Evolutionary conservation across 495 filamentous ascomycete genomes (phyloP).

Genomic region (Acidiella bohemica): DNA sequence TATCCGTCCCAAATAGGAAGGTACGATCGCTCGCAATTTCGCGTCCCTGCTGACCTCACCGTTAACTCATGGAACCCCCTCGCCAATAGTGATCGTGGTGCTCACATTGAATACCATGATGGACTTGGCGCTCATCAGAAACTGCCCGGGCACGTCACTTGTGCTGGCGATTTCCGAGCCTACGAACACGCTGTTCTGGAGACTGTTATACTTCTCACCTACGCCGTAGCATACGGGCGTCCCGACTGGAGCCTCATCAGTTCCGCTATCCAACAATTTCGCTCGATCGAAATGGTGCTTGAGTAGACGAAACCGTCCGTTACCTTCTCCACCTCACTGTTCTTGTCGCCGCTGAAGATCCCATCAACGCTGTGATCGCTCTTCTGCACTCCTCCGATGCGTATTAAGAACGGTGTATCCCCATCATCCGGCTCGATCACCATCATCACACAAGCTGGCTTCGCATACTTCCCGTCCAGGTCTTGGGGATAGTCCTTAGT

Average conservation of each 20-base stretch:
- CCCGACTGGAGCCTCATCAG: too few relatives aligned
- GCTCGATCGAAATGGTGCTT: neutral
- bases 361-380: neutral
- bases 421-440: conserved; percentile 8
- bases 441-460: neutral
- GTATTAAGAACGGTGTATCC: conserved; percentile 6
- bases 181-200: conserved; percentile 18
- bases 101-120: conserved; percentile 8
- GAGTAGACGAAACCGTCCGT: too few relatives aligned
- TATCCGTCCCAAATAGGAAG: too few relatives aligned
- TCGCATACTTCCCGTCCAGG: neutral
- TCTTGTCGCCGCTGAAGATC: conserved; percentile 3
- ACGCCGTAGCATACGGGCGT: conserved; percentile 9
- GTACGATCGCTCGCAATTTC: too few relatives aligned
- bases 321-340: neutral
- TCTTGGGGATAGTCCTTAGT: conserved; percentile 11
- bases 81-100: conserved; percentile 15
- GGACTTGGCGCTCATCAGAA: conserved; percentile 5
- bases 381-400: conserved; percentile 7
- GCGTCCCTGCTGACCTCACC: too few relatives aligned
- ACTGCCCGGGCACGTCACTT: conserved; percentile 1
- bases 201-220: conserved; percentile 11
- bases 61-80: conserved; percentile 11
- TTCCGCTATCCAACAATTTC: too few relatives aligned
- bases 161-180: conserved; percentile 12